phyloP scores from a whole-genome alignment of 2,329 filamentous ascomycete genomes.

The Fusarium sp. region DNA sequence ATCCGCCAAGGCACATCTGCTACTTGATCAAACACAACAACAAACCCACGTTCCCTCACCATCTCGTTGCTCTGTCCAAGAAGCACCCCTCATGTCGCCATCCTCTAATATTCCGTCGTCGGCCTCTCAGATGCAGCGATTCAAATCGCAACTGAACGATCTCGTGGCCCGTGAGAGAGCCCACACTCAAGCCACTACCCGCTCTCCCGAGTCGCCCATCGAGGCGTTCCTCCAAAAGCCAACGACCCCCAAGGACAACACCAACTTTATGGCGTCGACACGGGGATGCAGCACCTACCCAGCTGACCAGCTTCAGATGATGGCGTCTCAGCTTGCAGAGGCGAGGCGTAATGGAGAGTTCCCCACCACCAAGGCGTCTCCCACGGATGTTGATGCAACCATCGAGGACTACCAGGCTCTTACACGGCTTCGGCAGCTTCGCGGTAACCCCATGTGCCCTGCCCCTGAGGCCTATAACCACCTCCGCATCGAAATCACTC shows the following conservation, averaged over 20 bases:
- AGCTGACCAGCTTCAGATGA: constrained; percentile 39
- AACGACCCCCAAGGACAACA: neutral
- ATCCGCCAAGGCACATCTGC: neutral
- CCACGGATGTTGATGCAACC: constrained; percentile 39
- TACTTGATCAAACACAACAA: neutral
- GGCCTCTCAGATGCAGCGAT: neutral
- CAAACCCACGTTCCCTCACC: neutral
- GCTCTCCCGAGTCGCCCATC: constrained; percentile 37
- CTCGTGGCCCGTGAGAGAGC: neutral
- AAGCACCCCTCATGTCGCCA: constrained; percentile 2
- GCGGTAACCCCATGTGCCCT: constrained; percentile 22
- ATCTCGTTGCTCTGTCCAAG: neutral
- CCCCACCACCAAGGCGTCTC: constrained; percentile 44
- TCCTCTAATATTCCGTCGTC: neutral
- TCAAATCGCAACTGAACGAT: neutral
- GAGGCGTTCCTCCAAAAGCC: constrained; percentile 13
- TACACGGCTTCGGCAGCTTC: constrained; percentile 42
- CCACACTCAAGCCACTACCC: neutral
- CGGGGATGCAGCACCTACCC: constrained; percentile 5
- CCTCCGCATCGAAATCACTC: constrained; percentile 47
- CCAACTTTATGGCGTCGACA: neutral
- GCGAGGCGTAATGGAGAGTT: constrained; percentile 48
- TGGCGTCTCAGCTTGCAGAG: constrained; percentile 43
- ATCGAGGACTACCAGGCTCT: constrained; percentile 48
- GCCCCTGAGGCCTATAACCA: constrained; percentile 36